These are phyloP conservation scores for Pseudocercospora vitis DNA, from an alignment of 2,329 filamentous ascomycete genomes.

Conservation along the genomic window DNA sequence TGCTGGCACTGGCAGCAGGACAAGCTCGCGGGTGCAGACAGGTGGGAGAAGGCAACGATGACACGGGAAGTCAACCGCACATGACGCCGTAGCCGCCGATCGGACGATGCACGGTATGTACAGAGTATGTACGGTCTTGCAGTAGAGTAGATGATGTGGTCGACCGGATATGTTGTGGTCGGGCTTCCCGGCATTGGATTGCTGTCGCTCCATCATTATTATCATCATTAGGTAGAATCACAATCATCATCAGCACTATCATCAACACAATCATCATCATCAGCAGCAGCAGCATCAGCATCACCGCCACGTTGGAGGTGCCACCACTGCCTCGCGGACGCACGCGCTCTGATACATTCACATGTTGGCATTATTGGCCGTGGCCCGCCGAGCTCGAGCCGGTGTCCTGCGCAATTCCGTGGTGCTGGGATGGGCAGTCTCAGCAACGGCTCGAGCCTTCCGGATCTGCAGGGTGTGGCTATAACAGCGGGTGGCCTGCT, in stretches of 20 bases:
- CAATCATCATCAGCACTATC: too few species aligned
- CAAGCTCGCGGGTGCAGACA: conserved; percentile 8
- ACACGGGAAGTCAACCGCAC: too few species aligned
- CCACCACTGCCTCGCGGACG: conserved; percentile 9
- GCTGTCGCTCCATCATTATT: neutral
- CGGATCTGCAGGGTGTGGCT: conserved; percentile 25
- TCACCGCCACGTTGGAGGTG: too few species aligned
- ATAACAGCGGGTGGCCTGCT: conserved; percentile 5
- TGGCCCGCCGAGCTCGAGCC: conserved; percentile 26
- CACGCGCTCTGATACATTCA: conserved; percentile 8
- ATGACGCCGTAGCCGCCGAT: too few species aligned
- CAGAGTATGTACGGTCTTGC: too few species aligned
- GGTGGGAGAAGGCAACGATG: too few species aligned
- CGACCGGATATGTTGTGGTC: neutral
- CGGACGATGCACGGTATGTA: too few species aligned
- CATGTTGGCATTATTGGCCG: conserved; percentile 21
- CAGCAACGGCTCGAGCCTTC: conserved; percentile 26
- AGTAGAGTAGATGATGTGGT: neutral
- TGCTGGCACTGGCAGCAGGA: conserved; percentile 3
- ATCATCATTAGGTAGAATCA: too few species aligned
- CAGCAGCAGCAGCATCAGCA: too few species aligned
- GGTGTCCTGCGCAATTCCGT: conserved; percentile 22
- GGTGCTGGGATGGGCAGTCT: conserved; percentile 25
- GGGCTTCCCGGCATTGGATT: conserved; percentile 1
- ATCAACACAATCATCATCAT: too few species aligned